Conservation (phyloP, 78 protist species). For the Tieghemostelium lacteum region DNA sequence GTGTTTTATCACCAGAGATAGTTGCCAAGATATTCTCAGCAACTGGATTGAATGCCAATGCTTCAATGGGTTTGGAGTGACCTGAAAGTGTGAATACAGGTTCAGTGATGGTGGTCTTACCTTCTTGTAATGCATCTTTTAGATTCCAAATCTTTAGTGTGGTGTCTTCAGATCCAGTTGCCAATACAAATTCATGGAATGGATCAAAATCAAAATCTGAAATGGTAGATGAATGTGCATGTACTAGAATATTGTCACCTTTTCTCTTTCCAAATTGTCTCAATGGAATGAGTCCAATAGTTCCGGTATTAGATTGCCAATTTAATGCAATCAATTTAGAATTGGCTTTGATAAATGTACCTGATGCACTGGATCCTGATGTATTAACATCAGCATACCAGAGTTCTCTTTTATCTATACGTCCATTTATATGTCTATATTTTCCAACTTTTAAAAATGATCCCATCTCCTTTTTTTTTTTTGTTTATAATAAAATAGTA, state of each 20-base stretch:
- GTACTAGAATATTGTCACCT: slow-evolving; percentile 46
- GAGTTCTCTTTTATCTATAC: slow-evolving; percentile 48
- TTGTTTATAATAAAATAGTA: no score
- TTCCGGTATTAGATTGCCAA: slow-evolving; percentile 80
- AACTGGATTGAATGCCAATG: slow-evolving; percentile 58
- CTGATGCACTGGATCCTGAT: slow-evolving; percentile 21
- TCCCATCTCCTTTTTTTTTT: neutral
- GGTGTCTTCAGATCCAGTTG: slow-evolving; percentile 79
- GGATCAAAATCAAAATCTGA: slow-evolving; percentile 82
- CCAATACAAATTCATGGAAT: slow-evolving; percentile 47
- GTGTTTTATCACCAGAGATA: slow-evolving; percentile 77
- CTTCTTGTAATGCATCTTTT: neutral
- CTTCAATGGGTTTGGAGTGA: slow-evolving; percentile 46
- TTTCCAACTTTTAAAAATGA: slow-evolving; percentile 64
- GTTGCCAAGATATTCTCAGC: slow-evolving; percentile 78
- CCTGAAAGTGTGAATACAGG: slow-evolving; percentile 28
- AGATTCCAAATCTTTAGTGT: slow-evolving; percentile 77
- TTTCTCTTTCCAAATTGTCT: slow-evolving; percentile 51
- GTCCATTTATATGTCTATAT: slow-evolving; percentile 42
- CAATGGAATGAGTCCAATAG: slow-evolving; percentile 73
- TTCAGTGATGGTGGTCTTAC: neutral
- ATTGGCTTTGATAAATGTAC: slow-evolving; percentile 32
- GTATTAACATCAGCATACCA: slow-evolving; percentile 79
- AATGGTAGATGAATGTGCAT: slow-evolving; percentile 70
- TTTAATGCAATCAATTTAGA: slow-evolving; percentile 63